Evolutionary conservation across 495 filamentous ascomycete species (phyloP).

Genomic region (Corynascus novoguineensis): DNA sequence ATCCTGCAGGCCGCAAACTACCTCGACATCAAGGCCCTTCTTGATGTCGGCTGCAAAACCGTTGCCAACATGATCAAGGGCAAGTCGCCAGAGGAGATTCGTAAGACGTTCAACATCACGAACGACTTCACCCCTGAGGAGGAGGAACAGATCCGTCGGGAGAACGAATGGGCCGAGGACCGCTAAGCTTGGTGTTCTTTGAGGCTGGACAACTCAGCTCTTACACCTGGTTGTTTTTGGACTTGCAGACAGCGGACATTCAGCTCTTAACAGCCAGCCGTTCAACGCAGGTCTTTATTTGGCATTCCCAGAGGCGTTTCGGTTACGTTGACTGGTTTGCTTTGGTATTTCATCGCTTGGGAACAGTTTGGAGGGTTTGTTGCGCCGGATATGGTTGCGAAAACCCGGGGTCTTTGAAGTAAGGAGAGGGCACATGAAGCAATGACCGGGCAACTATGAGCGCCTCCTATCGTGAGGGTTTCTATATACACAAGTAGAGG

Average conservation of each 20-base stretch:
- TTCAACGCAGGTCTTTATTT: background rate
- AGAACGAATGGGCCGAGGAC: constrained; percentile 84
- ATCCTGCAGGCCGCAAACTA: constrained; percentile 61
- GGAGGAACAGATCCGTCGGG: constrained; percentile 75
- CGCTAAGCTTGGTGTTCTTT: constrained; percentile 29
- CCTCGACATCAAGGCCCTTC: constrained; percentile 74
- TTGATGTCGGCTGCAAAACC: constrained; percentile 79
- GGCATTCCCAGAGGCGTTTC: constrained; percentile 1
- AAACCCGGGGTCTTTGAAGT: background rate
- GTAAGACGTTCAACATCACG: constrained; percentile 79
- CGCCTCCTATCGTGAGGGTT: background rate
- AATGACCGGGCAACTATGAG: background rate
- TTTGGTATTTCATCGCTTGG: background rate
- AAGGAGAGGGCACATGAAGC: background rate
- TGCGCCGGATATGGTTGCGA: background rate
- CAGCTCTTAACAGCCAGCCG: background rate
- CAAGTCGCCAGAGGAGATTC: constrained; percentile 75
- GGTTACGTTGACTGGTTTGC: background rate
- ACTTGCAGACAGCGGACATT: background rate
- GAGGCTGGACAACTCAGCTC: background rate
- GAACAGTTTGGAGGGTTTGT: background rate
- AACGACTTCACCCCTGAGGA: constrained; percentile 80
- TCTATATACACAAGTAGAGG: background rate
- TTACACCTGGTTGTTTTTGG: background rate
- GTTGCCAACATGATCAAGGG: constrained; percentile 87